A percentile compares a stretch with the other conserved stretches of the same genome.
Conservation (phyloP, 331 rosid species). For the Acacia concinna region DNA sequence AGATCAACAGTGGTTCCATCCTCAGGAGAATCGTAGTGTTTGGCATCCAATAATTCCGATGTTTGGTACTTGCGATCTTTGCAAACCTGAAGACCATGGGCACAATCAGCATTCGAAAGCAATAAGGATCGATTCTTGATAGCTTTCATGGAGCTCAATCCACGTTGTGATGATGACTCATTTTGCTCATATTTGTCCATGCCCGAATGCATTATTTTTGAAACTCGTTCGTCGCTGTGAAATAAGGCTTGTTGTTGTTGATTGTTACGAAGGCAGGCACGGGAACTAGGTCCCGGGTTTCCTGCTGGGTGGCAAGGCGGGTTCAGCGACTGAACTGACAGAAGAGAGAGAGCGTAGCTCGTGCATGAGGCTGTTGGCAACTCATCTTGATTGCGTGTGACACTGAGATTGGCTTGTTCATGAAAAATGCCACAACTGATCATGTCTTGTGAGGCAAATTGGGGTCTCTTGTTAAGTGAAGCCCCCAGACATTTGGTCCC, state of each 20-base stretch:
- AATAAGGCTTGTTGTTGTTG: too few relatives aligned
- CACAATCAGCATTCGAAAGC: slow-evolving; percentile 28
- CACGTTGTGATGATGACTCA: slow-evolving; percentile 40
- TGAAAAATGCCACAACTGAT: slow-evolving; percentile 47
- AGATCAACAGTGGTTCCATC: slow-evolving; percentile 55
- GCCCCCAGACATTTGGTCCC: slow-evolving; percentile 44
- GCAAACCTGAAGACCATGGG: slow-evolving; percentile 31
- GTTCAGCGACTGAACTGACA: slow-evolving; percentile 33
- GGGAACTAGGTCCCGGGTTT: slow-evolving; percentile 35
- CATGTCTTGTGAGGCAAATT: slow-evolving; percentile 53
- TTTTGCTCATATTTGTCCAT: slow-evolving; percentile 37
- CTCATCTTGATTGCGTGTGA: slow-evolving; percentile 44
- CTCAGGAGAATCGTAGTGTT: slow-evolving; percentile 40
- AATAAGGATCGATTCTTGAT: slow-evolving; percentile 35
- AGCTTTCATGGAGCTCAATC: slow-evolving; percentile 33
- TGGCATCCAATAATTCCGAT: slow-evolving; percentile 26
- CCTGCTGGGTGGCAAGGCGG: slow-evolving; percentile 33
- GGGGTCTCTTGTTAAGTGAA: slow-evolving; percentile 47
- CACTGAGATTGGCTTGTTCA: slow-evolving; percentile 40
- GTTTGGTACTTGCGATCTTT: too few relatives aligned
- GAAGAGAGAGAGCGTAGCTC: slow-evolving; percentile 90
- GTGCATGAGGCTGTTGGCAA: slow-evolving; percentile 35
- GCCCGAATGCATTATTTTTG: slow-evolving; percentile 31
- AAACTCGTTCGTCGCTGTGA: slow-evolving; percentile 32
- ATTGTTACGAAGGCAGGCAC: too few relatives aligned